phyloP scores from a whole-genome alignment of 2,329 filamentous ascomycete genomes.

The Penicillium carneum region DNA sequence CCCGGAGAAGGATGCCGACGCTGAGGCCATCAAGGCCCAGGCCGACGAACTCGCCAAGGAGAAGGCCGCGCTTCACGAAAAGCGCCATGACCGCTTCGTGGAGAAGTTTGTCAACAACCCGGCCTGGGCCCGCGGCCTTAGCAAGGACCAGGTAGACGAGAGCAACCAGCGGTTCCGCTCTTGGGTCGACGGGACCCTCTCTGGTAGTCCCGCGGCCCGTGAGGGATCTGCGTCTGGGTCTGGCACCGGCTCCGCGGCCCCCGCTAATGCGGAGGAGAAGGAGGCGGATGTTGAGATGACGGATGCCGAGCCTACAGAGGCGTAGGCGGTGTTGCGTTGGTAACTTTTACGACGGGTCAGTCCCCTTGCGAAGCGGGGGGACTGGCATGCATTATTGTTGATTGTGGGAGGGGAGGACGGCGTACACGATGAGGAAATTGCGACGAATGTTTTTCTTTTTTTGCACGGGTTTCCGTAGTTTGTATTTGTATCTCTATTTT shows the following conservation, averaged over 20 bases:
- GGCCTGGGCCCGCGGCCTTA: slow-evolving; percentile 59
- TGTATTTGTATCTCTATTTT: slow-evolving; percentile 22
- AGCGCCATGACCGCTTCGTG: slow-evolving; percentile 57
- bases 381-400: slow-evolving; percentile 16
- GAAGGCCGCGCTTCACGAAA: slow-evolving; percentile 47
- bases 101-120: slow-evolving; percentile 63
- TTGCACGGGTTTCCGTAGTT: slow-evolving; percentile 11
- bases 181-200: slow-evolving; percentile 52
- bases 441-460: slow-evolving; percentile 8
- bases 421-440: slow-evolving; percentile 33
- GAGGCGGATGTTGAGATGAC: slow-evolving; percentile 45
- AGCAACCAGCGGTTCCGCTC: slow-evolving; percentile 57
- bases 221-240: slow-evolving; percentile 23
- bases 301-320: slow-evolving; percentile 41
- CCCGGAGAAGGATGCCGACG: slow-evolving; percentile 28
- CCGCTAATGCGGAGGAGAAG: slow-evolving; percentile 24
- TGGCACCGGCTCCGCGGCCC: slow-evolving; percentile 26
- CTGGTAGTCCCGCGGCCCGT: slow-evolving; percentile 28
- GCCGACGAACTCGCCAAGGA: slow-evolving; percentile 48
- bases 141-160: slow-evolving; percentile 59
- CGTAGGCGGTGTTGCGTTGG: slow-evolving; percentile 16
- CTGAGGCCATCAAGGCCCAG: slow-evolving; percentile 37
- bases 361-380: background rate
- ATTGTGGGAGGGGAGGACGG: background rate
- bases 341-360: slow-evolving; percentile 15